A percentile compares a stretch with the other conserved stretches of the same genome.
Conservation (phyloP, 2,329 filamentous ascomycete species). For the Colletotrichum sidae region DNA sequence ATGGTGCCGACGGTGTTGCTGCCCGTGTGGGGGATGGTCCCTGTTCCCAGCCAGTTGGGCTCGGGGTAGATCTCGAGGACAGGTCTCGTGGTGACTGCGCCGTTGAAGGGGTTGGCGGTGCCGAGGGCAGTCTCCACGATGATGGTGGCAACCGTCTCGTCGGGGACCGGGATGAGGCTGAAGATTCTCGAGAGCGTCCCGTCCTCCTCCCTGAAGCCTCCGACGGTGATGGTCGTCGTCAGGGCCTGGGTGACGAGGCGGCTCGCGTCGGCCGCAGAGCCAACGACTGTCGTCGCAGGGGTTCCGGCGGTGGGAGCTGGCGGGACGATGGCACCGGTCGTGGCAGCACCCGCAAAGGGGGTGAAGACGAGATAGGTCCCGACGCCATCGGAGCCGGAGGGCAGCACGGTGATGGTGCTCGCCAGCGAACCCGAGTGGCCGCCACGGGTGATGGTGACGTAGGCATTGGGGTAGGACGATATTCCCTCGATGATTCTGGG, state of each 20-base stretch:
- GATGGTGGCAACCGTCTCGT: conserved; percentile 8
- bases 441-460: conserved; percentile 30
- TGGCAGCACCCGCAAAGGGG: conserved; percentile 3
- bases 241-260: conserved; percentile 14
- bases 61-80: conserved; percentile 17
- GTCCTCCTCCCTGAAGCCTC: neutral
- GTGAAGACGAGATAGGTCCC: conserved; percentile 33
- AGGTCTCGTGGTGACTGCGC: conserved; percentile 2
- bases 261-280: conserved; percentile 19
- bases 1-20: conserved; percentile 4
- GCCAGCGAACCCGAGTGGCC: conserved; percentile 25
- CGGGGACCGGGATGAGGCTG: conserved; percentile 8
- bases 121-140: conserved; percentile 16
- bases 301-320: conserved; percentile 11
- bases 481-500: conserved; percentile 17
- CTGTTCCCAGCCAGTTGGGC: conserved; percentile 12
- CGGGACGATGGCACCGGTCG: conserved; percentile 10
- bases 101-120: neutral
- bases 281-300: conserved; percentile 13
- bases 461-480: conserved; percentile 24
- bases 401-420: conserved; percentile 30
- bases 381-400: conserved; percentile 20
- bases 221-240: conserved; percentile 13
- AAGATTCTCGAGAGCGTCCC: neutral
- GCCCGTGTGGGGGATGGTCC: conserved; percentile 5